Percentiles rank a stretch among this genome's conserved stretches.
These are phyloP conservation scores for Populus hybrid DNA, from an alignment of 441 rosid species.

Conservation along the genomic window DNA sequence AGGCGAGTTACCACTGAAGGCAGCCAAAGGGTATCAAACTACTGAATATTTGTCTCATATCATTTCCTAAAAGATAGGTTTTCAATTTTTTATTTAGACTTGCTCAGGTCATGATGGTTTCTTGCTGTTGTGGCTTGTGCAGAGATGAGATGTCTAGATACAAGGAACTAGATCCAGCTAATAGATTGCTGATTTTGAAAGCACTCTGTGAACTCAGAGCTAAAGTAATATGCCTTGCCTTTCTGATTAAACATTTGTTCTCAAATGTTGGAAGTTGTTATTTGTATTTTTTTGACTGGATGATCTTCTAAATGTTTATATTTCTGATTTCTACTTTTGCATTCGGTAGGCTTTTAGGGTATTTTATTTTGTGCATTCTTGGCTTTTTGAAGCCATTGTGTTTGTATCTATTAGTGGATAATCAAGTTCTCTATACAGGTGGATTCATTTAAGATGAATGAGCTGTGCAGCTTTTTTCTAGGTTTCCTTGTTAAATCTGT, in stretches of 20 bases:
- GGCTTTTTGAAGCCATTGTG: neutral
- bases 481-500: conserved; percentile 8
- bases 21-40: conserved; percentile 51
- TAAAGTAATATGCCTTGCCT: conserved; percentile 40
- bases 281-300: conserved; percentile 11
- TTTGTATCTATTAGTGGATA: conserved; percentile 4
- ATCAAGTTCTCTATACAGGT: neutral
- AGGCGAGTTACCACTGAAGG: conserved; percentile 62
- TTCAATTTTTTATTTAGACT: neutral
- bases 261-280: conserved; percentile 4
- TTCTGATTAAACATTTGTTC: conserved; percentile 1
- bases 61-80: neutral
- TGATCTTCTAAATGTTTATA: neutral
- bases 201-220: conserved; percentile 85
- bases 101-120: conserved; percentile 10
- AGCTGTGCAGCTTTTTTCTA: conserved; percentile 11
- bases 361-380: neutral
- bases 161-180: conserved; percentile 54
- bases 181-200: conserved; percentile 57
- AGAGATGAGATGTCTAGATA: conserved; percentile 65
- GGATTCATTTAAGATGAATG: conserved; percentile 12
- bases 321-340: neutral
- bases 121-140: conserved; percentile 21
- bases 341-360: neutral
- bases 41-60: neutral